A percentile compares a stretch with the other conserved stretches of the same genome.
These are phyloP conservation scores for Ceratobasidium sp. DNA, from an alignment of 1,284 basidiomycete genomes.

Conservation along the genomic window DNA sequence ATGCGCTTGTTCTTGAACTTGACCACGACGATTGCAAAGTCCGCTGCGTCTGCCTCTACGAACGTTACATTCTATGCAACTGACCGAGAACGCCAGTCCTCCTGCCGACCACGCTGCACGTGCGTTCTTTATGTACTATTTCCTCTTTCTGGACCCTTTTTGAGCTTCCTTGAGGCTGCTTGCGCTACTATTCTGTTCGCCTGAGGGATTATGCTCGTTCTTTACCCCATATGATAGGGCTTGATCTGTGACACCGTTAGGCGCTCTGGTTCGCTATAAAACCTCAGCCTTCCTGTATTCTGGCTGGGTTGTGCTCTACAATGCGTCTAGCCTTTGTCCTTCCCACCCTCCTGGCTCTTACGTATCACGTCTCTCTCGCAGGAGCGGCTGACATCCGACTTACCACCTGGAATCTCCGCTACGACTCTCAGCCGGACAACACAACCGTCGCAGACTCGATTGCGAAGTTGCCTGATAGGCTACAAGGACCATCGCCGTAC, in stretches of 20 bases:
- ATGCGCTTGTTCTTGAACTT: neutral
- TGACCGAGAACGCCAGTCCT: neutral
- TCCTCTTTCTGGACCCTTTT: neutral
- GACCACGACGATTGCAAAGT: neutral
- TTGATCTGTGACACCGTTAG: neutral
- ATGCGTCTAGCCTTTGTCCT: neutral
- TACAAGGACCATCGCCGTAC: constrained; percentile 49
- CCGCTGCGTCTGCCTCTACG: neutral
- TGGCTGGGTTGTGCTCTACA: neutral
- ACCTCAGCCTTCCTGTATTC: neutral
- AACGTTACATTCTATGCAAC: neutral
- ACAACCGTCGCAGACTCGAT: constrained; percentile 59
- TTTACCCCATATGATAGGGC: neutral
- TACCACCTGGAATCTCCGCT: constrained; percentile 62
- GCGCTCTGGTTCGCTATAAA: neutral
- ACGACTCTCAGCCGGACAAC: constrained; percentile 59
- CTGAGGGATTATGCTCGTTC: too few relatives aligned
- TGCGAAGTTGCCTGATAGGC: constrained; percentile 54
- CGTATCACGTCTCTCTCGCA: neutral
- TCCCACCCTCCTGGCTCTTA: neutral
- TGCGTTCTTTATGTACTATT: neutral
- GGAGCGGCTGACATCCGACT: constrained; percentile 50
- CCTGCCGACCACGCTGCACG: neutral
- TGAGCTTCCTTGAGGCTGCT: neutral
- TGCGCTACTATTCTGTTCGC: neutral